Evolutionary conservation across 345 rosid genomes (phyloP).

Genomic region (Populus euphratica): DNA sequence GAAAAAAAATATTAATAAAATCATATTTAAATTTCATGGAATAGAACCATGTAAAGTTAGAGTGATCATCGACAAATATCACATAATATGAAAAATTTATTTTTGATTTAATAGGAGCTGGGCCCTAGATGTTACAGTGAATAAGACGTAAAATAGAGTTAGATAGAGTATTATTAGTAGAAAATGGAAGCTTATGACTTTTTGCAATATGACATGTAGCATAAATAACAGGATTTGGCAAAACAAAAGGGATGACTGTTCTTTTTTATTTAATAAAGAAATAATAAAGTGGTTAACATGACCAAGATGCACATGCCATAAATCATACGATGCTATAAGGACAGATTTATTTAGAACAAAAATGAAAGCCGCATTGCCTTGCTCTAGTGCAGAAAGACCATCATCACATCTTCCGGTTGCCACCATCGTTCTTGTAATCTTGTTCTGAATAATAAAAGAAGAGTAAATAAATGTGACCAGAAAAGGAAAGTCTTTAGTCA

Average conservation of each 20-base stretch:
- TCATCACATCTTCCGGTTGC: not conserved
- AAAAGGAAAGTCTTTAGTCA: not conserved
- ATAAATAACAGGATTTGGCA: not conserved
- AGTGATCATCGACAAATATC: not conserved
- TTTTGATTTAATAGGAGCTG: not conserved
- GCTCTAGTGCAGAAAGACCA: not conserved
- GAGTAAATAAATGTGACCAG: not conserved
- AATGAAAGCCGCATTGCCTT: not conserved
- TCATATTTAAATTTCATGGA: not conserved
- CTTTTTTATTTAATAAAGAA: not conserved
- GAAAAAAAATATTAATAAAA: not conserved
- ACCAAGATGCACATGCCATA: constrained; percentile 2
- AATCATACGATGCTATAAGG: not conserved
- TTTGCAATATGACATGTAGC: constrained; percentile 5
- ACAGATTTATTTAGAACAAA: not conserved
- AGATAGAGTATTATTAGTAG: not conserved
- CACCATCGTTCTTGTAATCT: not conserved
- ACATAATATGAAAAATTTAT: not conserved
- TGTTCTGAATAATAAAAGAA: not conserved
- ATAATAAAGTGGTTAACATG: constrained; percentile 1
- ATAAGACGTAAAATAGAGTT: not conserved
- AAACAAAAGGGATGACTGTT: not conserved
- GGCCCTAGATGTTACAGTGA: not conserved
- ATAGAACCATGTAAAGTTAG: not conserved
- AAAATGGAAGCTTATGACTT: not conserved